A percentile compares a stretch with the other conserved stretches of the same genome.
Conservation (phyloP, 352 stramenopile genomes). For the Globisporangium recalcitrans region DNA sequence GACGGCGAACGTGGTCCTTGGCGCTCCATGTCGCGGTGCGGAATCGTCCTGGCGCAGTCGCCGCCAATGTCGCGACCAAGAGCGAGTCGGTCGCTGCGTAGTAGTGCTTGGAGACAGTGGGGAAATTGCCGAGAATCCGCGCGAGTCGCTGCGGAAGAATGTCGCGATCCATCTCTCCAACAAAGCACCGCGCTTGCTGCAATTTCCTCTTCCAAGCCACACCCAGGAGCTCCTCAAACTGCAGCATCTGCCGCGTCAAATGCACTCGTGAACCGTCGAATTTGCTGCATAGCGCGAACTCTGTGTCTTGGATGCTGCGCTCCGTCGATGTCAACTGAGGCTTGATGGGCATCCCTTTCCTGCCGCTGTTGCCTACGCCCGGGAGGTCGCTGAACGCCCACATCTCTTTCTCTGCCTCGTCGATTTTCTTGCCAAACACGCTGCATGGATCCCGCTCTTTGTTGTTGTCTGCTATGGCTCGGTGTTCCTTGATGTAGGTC, state of each 20-base stretch:
- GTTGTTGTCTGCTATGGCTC: neutral
- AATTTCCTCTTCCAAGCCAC: constrained; percentile 45
- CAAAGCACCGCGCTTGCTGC: constrained; percentile 28
- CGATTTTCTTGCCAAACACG: constrained; percentile 27
- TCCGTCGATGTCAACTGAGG: constrained; percentile 30
- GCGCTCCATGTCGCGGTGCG: constrained; percentile 43
- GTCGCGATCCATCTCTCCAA: constrained; percentile 29
- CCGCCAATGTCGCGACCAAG: constrained; percentile 37
- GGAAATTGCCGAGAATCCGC: constrained; percentile 36
- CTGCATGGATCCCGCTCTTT: constrained; percentile 15
- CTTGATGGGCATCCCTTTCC: constrained; percentile 48
- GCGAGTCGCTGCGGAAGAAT: constrained; percentile 62
- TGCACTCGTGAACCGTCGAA: constrained; percentile 34
- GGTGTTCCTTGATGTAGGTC: constrained; percentile 16
- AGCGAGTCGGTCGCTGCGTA: constrained; percentile 52
- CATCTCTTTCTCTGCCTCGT: constrained; percentile 48
- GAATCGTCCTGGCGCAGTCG: constrained; percentile 48
- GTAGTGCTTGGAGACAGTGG: constrained; percentile 40
- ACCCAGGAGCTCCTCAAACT: constrained; percentile 55
- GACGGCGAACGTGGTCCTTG: constrained; percentile 56
- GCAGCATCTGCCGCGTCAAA: constrained; percentile 50
- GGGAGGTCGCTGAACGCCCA: constrained; percentile 55
- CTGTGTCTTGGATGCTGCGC: constrained; percentile 52
- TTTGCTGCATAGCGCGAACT: constrained; percentile 37
- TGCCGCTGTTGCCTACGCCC: constrained; percentile 59